phyloP scores from a whole-genome alignment of 2,329 filamentous ascomycete species.

The Pseudofabraea citricarpa region DNA sequence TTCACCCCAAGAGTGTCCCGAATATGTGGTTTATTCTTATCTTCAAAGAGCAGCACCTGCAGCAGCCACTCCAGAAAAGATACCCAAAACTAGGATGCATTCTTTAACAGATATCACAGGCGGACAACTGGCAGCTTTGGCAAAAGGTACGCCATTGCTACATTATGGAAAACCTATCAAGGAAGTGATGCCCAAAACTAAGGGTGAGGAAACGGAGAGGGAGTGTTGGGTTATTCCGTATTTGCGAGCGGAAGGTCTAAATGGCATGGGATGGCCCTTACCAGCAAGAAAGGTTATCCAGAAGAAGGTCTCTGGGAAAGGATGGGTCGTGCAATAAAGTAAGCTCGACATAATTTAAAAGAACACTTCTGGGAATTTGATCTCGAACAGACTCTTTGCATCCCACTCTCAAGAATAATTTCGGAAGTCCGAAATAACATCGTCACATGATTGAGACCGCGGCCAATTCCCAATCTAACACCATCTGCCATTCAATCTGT shows the following conservation, averaged over 20 bases:
- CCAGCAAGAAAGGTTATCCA: slow-evolving; percentile 82
- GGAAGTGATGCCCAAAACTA: slow-evolving; percentile 55
- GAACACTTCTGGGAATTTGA: no score
- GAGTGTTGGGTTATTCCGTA: slow-evolving; percentile 83
- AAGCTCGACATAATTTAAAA: background rate
- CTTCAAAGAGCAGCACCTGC: slow-evolving; percentile 64
- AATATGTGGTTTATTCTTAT: slow-evolving; percentile 83
- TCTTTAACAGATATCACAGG: slow-evolving; percentile 76
- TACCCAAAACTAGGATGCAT: slow-evolving; percentile 80
- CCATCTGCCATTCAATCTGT: no score
- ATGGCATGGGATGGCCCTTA: slow-evolving; percentile 75
- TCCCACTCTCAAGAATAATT: no score
- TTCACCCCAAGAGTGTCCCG: slow-evolving; percentile 68
- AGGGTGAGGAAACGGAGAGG: slow-evolving; percentile 45
- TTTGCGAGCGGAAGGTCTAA: slow-evolving; percentile 62
- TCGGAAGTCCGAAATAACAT: slow-evolving; percentile 2
- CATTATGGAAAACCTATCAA: slow-evolving; percentile 88
- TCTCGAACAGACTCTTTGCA: no score
- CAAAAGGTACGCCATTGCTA: slow-evolving; percentile 79
- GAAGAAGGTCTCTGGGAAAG: slow-evolving; percentile 64
- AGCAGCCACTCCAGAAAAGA: slow-evolving; percentile 41
- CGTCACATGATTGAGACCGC: background rate
- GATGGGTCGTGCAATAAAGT: slow-evolving; percentile 54
- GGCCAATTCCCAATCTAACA: no score
- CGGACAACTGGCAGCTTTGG: slow-evolving; percentile 70